These are phyloP conservation scores for Adansonia rubrostipa DNA, from an alignment of 441 rosid genomes.

Conservation along the genomic window DNA sequence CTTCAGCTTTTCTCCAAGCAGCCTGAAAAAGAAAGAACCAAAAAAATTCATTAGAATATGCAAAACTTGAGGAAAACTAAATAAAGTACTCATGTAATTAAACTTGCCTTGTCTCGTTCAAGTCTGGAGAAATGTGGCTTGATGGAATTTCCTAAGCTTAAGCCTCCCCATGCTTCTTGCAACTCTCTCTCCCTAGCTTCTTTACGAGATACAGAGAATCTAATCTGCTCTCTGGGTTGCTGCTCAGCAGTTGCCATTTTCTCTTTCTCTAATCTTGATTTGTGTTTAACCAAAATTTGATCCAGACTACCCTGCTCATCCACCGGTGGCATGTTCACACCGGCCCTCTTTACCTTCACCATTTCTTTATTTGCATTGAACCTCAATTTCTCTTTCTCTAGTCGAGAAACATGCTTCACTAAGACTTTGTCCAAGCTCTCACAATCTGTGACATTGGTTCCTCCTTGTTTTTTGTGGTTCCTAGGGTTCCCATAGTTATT, in stretches of 20 bases:
- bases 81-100: background rate
- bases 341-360: slow-evolving; percentile 28
- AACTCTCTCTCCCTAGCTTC: slow-evolving; percentile 79
- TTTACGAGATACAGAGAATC: slow-evolving; percentile 49
- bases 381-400: slow-evolving; percentile 60
- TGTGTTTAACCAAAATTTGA: slow-evolving; percentile 45
- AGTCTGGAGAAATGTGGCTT: slow-evolving; percentile 74
- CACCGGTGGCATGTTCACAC: slow-evolving; percentile 26
- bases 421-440: slow-evolving; percentile 66
- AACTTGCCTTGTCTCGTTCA: slow-evolving; percentile 78
- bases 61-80: background rate
- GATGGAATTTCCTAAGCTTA: slow-evolving; percentile 79
- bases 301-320: slow-evolving; percentile 36
- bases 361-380: slow-evolving; percentile 38
- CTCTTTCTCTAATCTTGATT: slow-evolving; percentile 52
- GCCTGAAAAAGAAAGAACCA: slow-evolving; percentile 50
- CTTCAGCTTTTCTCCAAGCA: slow-evolving; percentile 88
- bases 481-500: slow-evolving; percentile 39
- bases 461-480: slow-evolving; percentile 39
- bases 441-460: slow-evolving; percentile 33
- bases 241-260: slow-evolving; percentile 45
- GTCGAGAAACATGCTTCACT: slow-evolving; percentile 61
- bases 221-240: slow-evolving; percentile 39
- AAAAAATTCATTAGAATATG: background rate
- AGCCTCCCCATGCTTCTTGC: slow-evolving; percentile 91